Conservation (phyloP, 2,329 filamentous ascomycete species). For the Pseudogymnoascus sp. region DNA sequence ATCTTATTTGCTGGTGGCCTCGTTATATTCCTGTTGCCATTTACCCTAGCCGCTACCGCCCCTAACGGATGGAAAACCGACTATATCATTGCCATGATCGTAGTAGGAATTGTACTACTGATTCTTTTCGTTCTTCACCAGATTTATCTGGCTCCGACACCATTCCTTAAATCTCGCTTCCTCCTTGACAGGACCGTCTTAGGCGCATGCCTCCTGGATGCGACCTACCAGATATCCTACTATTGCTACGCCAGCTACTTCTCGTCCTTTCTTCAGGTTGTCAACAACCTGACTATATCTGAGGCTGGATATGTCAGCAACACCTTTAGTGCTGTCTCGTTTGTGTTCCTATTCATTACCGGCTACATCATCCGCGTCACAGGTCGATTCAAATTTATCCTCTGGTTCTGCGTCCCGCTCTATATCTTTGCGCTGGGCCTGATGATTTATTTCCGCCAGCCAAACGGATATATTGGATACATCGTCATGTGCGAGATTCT, state of each 20-base stretch:
- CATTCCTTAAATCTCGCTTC: constrained; percentile 37
- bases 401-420: constrained; percentile 40
- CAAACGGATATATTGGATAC: constrained; percentile 40
- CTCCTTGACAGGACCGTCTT: constrained; percentile 25
- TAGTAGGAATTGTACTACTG: constrained; percentile 36
- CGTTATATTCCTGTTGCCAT: constrained; percentile 47
- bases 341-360: constrained; percentile 37
- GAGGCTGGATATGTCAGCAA: constrained; percentile 24
- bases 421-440: constrained; percentile 44
- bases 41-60: constrained; percentile 41
- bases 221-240: constrained; percentile 11
- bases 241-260: constrained; percentile 10
- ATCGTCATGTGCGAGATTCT: constrained; percentile 49
- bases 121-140: constrained; percentile 38
- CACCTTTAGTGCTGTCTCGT: constrained; percentile 37
- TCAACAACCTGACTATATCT: constrained; percentile 21
- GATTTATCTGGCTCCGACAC: constrained; percentile 33
- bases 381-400: constrained; percentile 43
- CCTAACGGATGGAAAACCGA: constrained; percentile 36
- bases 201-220: constrained; percentile 22
- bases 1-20: constrained; percentile 41
- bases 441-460: constrained; percentile 47
- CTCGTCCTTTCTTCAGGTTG: constrained; percentile 19
- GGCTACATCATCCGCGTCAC: constrained; percentile 40
- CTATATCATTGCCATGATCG: constrained; percentile 39